phyloP scores from a whole-genome alignment of 1,284 basidiomycete species.

The Sporisorium iseilematis-ciliati region DNA sequence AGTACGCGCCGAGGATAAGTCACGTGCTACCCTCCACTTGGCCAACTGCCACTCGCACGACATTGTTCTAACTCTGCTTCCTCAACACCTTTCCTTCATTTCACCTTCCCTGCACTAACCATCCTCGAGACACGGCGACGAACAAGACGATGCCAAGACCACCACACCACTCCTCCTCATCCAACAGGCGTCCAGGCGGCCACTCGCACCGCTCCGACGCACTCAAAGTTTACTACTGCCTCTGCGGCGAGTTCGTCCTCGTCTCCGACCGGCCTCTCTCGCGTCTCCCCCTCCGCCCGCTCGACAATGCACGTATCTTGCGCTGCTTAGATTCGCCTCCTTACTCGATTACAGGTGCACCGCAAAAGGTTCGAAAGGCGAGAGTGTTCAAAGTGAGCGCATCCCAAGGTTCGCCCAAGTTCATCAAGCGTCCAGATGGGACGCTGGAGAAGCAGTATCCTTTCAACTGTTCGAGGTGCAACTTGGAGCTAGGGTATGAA shows the following conservation, averaged over 20 bases:
- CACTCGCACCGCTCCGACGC: conserved; percentile 1
- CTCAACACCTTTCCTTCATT: not conserved
- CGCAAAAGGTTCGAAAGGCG: conserved; percentile 34
- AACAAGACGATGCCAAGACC: not conserved
- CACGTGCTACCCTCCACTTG: conserved; percentile 38
- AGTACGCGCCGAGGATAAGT: conserved; percentile 13
- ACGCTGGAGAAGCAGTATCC: conserved; percentile 59
- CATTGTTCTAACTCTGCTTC: not conserved
- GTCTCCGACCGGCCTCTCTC: conserved; percentile 54
- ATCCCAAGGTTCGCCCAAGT: conserved; percentile 43
- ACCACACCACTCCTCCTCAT: conserved; percentile 1
- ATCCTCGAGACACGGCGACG: not conserved
- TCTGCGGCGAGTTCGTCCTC: conserved; percentile 67
- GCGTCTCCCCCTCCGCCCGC: conserved; percentile 48
- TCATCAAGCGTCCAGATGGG: conserved; percentile 50
- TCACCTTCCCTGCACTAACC: too few species aligned
- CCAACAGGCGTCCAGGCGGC: too few species aligned
- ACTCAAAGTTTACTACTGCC: conserved; percentile 62
- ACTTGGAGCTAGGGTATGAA: conserved; percentile 63
- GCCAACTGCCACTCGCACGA: conserved; percentile 22
- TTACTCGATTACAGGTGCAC: conserved; percentile 33
- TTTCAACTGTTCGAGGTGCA: conserved; percentile 60
- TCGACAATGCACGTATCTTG: conserved; percentile 57
- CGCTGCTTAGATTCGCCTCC: conserved; percentile 54
- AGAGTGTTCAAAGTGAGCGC: conserved; percentile 64